These are phyloP conservation scores for Sporothrix pallida DNA, from an alignment of 2,329 filamentous ascomycete genomes.

Conservation along the genomic window DNA sequence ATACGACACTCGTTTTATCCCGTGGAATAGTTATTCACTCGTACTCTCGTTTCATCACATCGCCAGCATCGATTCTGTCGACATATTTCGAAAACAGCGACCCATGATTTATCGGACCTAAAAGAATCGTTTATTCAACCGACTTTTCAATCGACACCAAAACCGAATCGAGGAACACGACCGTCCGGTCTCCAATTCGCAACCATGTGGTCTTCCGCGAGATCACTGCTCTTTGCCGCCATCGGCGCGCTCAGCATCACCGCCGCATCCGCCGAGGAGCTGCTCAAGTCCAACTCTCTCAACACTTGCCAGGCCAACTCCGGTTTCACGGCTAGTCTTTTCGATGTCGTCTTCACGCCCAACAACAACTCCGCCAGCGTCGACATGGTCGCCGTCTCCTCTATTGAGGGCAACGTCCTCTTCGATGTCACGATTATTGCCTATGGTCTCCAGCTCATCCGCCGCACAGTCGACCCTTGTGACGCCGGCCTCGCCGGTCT, in stretches of 20 bases:
- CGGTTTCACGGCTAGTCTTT: slow-evolving; percentile 78
- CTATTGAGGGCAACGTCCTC: slow-evolving; percentile 74
- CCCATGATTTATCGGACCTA: slow-evolving; percentile 12
- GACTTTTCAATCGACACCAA: slow-evolving; percentile 20
- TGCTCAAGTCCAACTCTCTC: slow-evolving; percentile 61
- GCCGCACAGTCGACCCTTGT: slow-evolving; percentile 72
- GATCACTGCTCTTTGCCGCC: slow-evolving; percentile 54
- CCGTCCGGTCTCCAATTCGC: not conserved
- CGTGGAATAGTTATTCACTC: not conserved
- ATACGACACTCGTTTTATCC: slow-evolving; percentile 19
- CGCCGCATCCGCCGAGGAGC: slow-evolving; percentile 49
- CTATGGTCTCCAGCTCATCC: slow-evolving; percentile 73
- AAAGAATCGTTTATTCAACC: slow-evolving; percentile 3
- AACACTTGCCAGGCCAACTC: slow-evolving; percentile 78
- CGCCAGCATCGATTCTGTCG: not conserved
- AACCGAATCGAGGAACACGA: not conserved
- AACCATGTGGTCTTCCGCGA: slow-evolving; percentile 45
- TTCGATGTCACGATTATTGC: slow-evolving; percentile 73
- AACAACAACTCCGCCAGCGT: slow-evolving; percentile 68
- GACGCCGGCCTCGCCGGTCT: slow-evolving; percentile 66
- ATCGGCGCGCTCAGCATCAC: slow-evolving; percentile 42
- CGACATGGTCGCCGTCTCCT: slow-evolving; percentile 73
- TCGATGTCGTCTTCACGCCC: slow-evolving; percentile 75
- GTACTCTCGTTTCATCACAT: slow-evolving; percentile 5
- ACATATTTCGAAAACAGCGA: not conserved